These are phyloP conservation scores for Ogataea pilisensis DNA, from an alignment of 805 yeast species.

Conservation along the genomic window DNA sequence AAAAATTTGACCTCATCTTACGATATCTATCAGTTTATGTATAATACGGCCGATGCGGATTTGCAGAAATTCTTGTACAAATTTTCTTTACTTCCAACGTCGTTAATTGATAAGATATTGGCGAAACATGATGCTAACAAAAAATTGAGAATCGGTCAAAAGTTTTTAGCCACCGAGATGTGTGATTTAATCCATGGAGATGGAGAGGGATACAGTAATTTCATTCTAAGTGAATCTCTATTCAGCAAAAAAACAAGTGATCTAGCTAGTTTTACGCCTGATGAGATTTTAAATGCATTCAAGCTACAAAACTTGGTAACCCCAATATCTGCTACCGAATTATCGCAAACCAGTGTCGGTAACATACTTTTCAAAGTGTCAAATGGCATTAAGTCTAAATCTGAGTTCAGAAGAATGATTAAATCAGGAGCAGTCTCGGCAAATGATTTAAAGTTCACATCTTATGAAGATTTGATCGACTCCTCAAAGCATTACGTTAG, in stretches of 20 bases:
- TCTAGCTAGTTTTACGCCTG: constrained; percentile 39
- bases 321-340: constrained; percentile 30
- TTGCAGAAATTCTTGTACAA: constrained; percentile 64
- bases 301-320: constrained; percentile 52
- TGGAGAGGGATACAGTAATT: constrained; percentile 67
- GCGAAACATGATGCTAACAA: constrained; percentile 52
- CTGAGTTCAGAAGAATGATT: constrained; percentile 43
- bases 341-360: constrained; percentile 39
- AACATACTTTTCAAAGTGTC: constrained; percentile 46
- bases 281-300: constrained; percentile 53
- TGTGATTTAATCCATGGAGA: constrained; percentile 85
- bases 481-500: constrained; percentile 49
- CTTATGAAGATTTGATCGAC: constrained; percentile 46
- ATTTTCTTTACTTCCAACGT: constrained; percentile 73
- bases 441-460: constrained; percentile 42
- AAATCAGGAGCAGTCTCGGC: constrained; percentile 64
- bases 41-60: constrained; percentile 74
- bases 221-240: constrained; percentile 59
- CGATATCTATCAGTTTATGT: constrained; percentile 80
- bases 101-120: constrained; percentile 52
- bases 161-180: constrained; percentile 74
- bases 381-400: constrained; percentile 41
- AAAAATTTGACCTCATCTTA: constrained; percentile 70
- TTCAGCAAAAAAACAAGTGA: constrained; percentile 33
- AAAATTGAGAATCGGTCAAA: constrained; percentile 68